Evolutionary conservation across 2,329 filamentous ascomycete species (phyloP), one percentile per base, ranked within the genome.

Genomic region (Colletotrichum brevisporum): DNA sequence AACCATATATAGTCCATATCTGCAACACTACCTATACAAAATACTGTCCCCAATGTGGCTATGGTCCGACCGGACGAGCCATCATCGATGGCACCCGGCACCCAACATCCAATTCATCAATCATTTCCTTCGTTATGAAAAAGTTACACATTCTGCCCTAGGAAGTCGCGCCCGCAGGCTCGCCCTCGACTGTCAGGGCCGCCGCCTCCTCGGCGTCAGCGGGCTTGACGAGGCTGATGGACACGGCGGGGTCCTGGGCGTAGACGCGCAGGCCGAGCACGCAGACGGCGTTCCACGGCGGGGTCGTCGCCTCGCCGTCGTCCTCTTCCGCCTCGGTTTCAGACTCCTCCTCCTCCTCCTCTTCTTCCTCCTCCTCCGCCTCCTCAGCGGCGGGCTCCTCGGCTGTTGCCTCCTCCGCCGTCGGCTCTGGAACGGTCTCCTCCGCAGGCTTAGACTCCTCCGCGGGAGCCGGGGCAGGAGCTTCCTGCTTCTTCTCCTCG

Each of bases 221-320:
- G 27, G 77, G 76, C 66, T 80, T 76, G 9, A 77, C 78, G 8
- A 83, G 72, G 6, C 73, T 73, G 31, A 83, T 78, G 36, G 76
- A 76, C 41, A 82, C 75, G 6, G 75, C 74, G 1, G 76, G 65
- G 31, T 82, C 80, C 59, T 75, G 75, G 9, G 81, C 76, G 63
- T 83, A 83, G 10, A 82, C 80, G 8, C 80, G 73, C 13, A 83
- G 74, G 9, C 80, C 80, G 47, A 82, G 72, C 10, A 83, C 81
- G 58, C 79, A 82, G 26, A 83, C 80, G n/a, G 81, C 78, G 48
- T 83, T 83, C 81, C 81, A 83, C 1, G 78, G 78, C 10, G 75
- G 69, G 6, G 73, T 72, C 3, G 68, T 41, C 6, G 41, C 68
- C 5, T 72, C 65, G 18, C 73, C 71, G 1, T 72, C 70, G 10